Percentiles rank a stretch among this genome's conserved stretches.
phyloP scores from a whole-genome alignment of 805 yeast species.

The Clavispora vitiphila region DNA sequence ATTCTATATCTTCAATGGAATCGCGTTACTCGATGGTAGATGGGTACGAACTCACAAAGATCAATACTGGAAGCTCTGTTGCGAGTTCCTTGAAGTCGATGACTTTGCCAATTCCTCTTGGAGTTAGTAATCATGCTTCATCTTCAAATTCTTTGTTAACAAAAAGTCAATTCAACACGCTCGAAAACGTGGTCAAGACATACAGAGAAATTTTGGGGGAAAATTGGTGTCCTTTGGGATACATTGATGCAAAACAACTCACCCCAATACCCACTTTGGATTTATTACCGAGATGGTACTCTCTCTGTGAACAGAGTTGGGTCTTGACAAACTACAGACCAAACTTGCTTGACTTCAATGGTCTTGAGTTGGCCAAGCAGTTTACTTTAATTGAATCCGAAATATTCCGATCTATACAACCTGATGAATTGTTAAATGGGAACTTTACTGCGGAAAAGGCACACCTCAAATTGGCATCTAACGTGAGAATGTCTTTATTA shows the following conservation, averaged over 20 bases:
- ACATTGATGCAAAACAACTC: slow-evolving; percentile 26
- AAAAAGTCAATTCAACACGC: slow-evolving; percentile 34
- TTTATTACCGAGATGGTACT: slow-evolving; percentile 46
- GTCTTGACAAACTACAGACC: slow-evolving; percentile 49
- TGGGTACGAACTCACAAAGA: slow-evolving; percentile 51
- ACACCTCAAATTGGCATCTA: slow-evolving; percentile 55
- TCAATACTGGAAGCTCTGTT: slow-evolving; percentile 44
- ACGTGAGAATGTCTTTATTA: slow-evolving; percentile 53
- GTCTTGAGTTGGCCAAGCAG: slow-evolving; percentile 73
- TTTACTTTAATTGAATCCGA: slow-evolving; percentile 67
- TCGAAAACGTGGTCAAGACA: slow-evolving; percentile 46
- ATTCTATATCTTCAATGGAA: slow-evolving; percentile 19
- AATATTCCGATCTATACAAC: slow-evolving; percentile 57
- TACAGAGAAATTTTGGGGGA: slow-evolving; percentile 50
- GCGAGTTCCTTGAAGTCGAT: slow-evolving; percentile 35
- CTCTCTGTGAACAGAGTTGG: slow-evolving; percentile 53
- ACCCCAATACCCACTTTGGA: slow-evolving; percentile 4
- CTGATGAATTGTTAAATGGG: slow-evolving; percentile 62
- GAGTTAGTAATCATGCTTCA: slow-evolving; percentile 39
- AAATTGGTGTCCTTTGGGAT: slow-evolving; percentile 40
- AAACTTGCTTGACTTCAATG: slow-evolving; percentile 53
- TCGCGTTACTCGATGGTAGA: slow-evolving; percentile 48
- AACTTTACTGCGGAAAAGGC: slow-evolving; percentile 59
- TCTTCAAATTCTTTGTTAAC: slow-evolving; percentile 36
- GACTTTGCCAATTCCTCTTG: slow-evolving; percentile 39